Base-by-base conservation (phyloP, 306 rosid genomes). In the Coriaria nepalensis region DNA sequence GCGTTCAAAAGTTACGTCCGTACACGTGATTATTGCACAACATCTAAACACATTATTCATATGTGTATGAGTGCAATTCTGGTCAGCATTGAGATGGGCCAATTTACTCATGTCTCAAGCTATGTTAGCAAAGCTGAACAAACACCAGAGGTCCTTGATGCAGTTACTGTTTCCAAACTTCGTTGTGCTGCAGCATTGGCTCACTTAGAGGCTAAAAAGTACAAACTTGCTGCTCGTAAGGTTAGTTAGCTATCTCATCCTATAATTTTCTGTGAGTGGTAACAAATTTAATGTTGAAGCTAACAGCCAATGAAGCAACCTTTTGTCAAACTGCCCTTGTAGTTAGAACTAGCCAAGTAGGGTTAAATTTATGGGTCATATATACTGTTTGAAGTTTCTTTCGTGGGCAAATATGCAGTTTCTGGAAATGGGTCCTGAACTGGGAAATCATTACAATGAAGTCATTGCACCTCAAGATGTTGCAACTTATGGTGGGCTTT, bases 1-100 rank as follows among this genome's bases (percentile, higher is more conserved):
- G 96, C 99, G 20, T 92, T 92, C 57, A 92, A 92, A 62, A 78
- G 65, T 71, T 92, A 86, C 68, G 83, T 78, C 2, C 94, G 99
- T 10, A 92, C 99, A 10, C 96, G 99, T 10, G 99, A 92, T 78
- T 92, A 92, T 64, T 92, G 99, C 70, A 92, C 88, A 8, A 92
- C 94, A 29, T 68, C 96, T 44, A 92, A 86, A 67, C 99, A 92
- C 59, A 79, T 92, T 10, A 68, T 86, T 73, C 96, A 92, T 62
- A 92, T 92, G 99, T 92, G 96, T 51, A 62, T 78, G 93, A 86
- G 81, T 69, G 79, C 87, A 5, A 92, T 86, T 73, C 71, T 92
- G 49, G 99, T 92, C 72, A 82, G 96, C 80, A 92, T 92, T 52
- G 99, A 92, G 78, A 82, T 82, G 94, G 96, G 99, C 62, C 99